Evolutionary conservation across 2,329 filamentous ascomycete species (phyloP).

Genomic region (Purpureocillium takamizusanense): DNA sequence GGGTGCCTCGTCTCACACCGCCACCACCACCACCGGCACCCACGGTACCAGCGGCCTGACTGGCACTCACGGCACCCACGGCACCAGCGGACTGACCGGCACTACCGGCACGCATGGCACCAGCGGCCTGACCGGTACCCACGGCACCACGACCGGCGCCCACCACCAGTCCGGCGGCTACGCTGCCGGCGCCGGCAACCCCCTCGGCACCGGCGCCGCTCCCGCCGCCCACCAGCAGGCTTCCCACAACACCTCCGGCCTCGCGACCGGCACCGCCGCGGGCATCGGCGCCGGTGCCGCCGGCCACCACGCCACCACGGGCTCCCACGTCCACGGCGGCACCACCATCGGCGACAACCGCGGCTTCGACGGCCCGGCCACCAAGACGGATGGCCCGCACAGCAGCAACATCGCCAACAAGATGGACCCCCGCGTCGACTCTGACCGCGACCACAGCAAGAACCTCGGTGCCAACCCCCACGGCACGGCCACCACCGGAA

Average conservation of each 20-base stretch:
- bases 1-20: too few relatives aligned
- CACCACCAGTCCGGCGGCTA: too few relatives aligned
- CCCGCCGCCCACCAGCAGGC: not conserved
- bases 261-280: conserved; percentile 15
- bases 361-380: conserved; percentile 14
- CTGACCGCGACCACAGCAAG: conserved; percentile 34
- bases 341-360: conserved; percentile 5
- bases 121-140: not conserved
- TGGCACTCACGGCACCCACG: conserved; percentile 19
- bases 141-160: too few relatives aligned
- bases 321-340: conserved; percentile 34
- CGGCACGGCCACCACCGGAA: conserved; percentile 6
- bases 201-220: not conserved
- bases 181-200: not conserved
- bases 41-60: too few relatives aligned
- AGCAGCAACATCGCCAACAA: conserved; percentile 38
- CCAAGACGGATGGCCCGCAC: conserved; percentile 35
- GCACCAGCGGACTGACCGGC: not conserved
- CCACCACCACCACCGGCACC: conserved; percentile 7
- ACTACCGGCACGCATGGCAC: not conserved
- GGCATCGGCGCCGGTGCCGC: conserved; percentile 11
- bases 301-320: conserved; percentile 16
- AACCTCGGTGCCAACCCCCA: conserved; percentile 24
- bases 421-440: conserved; percentile 44
- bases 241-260: conserved; percentile 17